phyloP scores from a whole-genome alignment of 768 basidiomycete genomes.

The Symmetrospora coprosmae region DNA sequence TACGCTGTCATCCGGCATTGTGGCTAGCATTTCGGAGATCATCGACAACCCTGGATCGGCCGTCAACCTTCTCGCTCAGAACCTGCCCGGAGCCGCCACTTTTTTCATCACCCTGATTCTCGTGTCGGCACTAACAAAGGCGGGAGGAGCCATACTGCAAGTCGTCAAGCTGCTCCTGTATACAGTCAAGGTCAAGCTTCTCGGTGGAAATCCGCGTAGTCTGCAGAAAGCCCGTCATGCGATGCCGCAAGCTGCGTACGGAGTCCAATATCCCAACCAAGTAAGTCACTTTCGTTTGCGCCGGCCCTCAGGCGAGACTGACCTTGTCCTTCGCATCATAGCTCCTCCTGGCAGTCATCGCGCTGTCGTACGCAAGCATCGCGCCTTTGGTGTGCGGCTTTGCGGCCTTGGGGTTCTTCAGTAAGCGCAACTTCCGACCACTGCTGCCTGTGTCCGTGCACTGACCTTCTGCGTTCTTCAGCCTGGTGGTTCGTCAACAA shows the following conservation, averaged over 20 bases:
- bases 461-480: not conserved
- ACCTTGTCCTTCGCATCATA: too few species aligned
- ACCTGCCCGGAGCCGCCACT: constrained; percentile 68
- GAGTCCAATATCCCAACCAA: constrained; percentile 52
- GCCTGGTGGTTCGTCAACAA: constrained; percentile 32
- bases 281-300: too few species aligned
- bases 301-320: too few species aligned
- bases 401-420: not conserved
- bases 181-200: constrained; percentile 74
- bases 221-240: constrained; percentile 71
- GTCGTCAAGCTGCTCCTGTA: constrained; percentile 63
- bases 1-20: constrained; percentile 53
- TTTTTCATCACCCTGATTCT: constrained; percentile 83
- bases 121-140: not conserved
- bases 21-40: constrained; percentile 48
- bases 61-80: constrained; percentile 56
- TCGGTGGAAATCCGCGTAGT: constrained; percentile 76
- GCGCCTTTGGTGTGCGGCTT: constrained; percentile 27
- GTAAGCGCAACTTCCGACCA: too few species aligned
- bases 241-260: too few species aligned
- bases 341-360: constrained; percentile 53
- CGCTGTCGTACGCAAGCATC: constrained; percentile 48
- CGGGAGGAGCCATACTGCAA: constrained; percentile 52
- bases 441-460: not conserved
- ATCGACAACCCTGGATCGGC: constrained; percentile 54